Evolutionary conservation across 352 stramenopile species (phyloP).

Genomic region (Pythium rishiriense): DNA sequence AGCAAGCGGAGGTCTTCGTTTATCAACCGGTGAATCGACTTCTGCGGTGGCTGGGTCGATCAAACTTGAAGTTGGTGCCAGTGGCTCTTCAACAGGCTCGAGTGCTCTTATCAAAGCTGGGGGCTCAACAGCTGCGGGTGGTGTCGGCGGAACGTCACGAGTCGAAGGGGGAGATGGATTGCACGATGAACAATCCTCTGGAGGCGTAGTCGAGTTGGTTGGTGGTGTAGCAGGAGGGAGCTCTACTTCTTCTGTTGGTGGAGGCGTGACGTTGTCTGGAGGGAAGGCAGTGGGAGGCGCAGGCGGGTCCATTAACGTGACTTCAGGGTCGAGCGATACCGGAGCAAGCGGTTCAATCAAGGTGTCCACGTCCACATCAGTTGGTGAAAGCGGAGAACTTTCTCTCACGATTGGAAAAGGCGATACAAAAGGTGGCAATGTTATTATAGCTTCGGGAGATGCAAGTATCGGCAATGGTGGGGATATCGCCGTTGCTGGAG

Average conservation of each 20-base stretch:
- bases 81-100: constrained; percentile 5
- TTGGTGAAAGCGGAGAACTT: constrained; percentile 10
- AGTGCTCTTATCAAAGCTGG: constrained; percentile 24
- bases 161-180: constrained; percentile 33
- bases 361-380: constrained; percentile 31
- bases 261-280: constrained; percentile 38
- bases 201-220: constrained; percentile 43
- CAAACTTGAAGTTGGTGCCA: constrained; percentile 14
- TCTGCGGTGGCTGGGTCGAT: constrained; percentile 42
- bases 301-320: constrained; percentile 46
- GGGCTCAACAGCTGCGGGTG: constrained; percentile 13
- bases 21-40: constrained; percentile 26
- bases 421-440: neutral
- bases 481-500: constrained; percentile 5
- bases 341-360: constrained; percentile 38
- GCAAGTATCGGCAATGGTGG: constrained; percentile 11
- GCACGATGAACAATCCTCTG: constrained; percentile 37
- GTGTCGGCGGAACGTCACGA: constrained; percentile 29
- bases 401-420: constrained; percentile 6
- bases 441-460: constrained; percentile 15
- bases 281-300: constrained; percentile 42
- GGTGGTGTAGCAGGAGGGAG: constrained; percentile 42
- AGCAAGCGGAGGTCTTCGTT: constrained; percentile 12
- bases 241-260: constrained; percentile 31
- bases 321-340: constrained; percentile 44